Percentiles rank a stretch among this genome's conserved stretches.
Evolutionary conservation across 805 yeast genomes (phyloP).

Genomic region (Metschnikowia reukaufii): DNA sequence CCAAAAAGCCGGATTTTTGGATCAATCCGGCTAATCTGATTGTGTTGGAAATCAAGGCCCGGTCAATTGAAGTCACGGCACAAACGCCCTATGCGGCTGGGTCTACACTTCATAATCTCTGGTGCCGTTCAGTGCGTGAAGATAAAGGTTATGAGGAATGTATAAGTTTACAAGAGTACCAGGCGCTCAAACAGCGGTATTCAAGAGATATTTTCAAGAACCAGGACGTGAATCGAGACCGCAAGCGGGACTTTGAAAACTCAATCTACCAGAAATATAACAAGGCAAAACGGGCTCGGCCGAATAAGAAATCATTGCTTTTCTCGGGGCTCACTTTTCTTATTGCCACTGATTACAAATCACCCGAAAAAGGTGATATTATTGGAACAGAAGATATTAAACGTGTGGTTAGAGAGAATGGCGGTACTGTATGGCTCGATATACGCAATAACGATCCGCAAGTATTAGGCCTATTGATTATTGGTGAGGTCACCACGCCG

Average conservation of each 20-base stretch:
- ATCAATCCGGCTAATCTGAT: slow-evolving; percentile 75
- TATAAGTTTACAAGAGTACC: slow-evolving; percentile 55
- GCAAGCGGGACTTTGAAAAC: slow-evolving; percentile 21
- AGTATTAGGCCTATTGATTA: slow-evolving; percentile 17
- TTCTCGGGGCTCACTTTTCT: slow-evolving; percentile 50
- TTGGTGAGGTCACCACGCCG: slow-evolving; percentile 32
- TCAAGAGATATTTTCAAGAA: slow-evolving; percentile 25
- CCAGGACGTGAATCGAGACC: slow-evolving; percentile 30
- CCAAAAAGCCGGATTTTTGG: slow-evolving; percentile 68
- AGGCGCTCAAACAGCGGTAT: slow-evolving; percentile 33
- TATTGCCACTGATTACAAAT: slow-evolving; percentile 52
- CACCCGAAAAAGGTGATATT: slow-evolving; percentile 24
- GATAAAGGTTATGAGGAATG: slow-evolving; percentile 66
- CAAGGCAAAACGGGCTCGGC: slow-evolving; percentile 11
- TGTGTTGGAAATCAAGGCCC: slow-evolving; percentile 80
- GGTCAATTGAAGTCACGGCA: slow-evolving; percentile 57
- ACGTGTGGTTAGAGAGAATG: slow-evolving; percentile 42
- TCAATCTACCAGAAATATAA: slow-evolving; percentile 21
- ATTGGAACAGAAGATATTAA: slow-evolving; percentile 36
- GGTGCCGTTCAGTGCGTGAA: slow-evolving; percentile 62
- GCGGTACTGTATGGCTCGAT: slow-evolving; percentile 45
- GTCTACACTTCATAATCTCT: slow-evolving; percentile 72
- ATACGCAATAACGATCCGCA: slow-evolving; percentile 13
- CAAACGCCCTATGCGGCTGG: slow-evolving; percentile 57
- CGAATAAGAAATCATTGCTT: slow-evolving; percentile 27